These are phyloP conservation scores for Fusarium circinatum DNA, from an alignment of 2,329 filamentous ascomycete genomes.

Conservation along the genomic window DNA sequence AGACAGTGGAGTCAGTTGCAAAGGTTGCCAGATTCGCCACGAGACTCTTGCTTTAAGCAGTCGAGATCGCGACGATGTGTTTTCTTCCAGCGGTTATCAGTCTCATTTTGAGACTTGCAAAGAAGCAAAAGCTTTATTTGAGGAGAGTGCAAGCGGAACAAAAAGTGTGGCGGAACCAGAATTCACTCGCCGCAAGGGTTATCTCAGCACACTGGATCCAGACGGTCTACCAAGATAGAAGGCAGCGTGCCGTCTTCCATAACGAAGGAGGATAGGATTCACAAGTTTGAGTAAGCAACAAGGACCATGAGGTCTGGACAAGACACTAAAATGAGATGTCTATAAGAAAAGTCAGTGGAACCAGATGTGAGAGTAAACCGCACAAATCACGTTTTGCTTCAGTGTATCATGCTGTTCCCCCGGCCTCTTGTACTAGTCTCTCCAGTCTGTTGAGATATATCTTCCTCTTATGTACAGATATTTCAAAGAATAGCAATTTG, in stretches of 20 bases:
- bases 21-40: accelerated
- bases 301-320: too few species aligned
- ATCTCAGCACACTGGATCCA: neutral
- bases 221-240: neutral
- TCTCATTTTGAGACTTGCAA: neutral
- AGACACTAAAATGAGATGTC: neutral
- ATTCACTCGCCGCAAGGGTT: neutral
- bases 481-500: slow-evolving; percentile 34
- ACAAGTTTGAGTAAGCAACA: accelerated
- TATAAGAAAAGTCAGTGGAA: accelerated
- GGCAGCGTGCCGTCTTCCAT: neutral
- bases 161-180: neutral
- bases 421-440: neutral
- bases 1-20: neutral
- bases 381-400: neutral
- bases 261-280: accelerated
- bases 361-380: neutral
- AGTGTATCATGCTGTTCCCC: neutral
- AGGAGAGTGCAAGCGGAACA: neutral
- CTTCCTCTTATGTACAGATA: slow-evolving; percentile 34
- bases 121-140: accelerated
- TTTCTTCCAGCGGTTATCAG: neutral
- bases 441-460: slow-evolving; percentile 32
- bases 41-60: accelerated
- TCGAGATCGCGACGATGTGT: neutral